Evolutionary conservation across 192 early-diverging fungal species (phyloP).

Genomic region (Coemansia sp.): DNA sequence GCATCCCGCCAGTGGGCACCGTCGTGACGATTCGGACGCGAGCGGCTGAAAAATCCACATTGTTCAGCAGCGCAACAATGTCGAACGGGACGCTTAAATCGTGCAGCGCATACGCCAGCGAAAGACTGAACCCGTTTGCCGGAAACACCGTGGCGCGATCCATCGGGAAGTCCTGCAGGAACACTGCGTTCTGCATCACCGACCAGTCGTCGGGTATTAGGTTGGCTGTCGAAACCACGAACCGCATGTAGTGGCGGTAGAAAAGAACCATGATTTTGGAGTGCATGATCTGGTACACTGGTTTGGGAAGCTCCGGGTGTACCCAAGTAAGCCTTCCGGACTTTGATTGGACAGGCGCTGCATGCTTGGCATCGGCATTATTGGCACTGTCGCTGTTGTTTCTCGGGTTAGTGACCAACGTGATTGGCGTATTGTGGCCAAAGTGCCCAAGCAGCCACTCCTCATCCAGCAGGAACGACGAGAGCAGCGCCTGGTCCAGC

Average conservation of each 20-base stretch:
- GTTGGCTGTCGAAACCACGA: constrained; percentile 25
- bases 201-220: constrained; percentile 31
- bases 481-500: constrained; percentile 14
- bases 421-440: neutral
- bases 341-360: neutral
- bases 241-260: constrained; percentile 11
- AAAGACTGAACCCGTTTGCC: constrained; percentile 26
- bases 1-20: constrained; percentile 20
- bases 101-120: constrained; percentile 27
- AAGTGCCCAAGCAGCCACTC: constrained; percentile 26
- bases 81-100: constrained; percentile 22
- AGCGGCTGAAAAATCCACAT: constrained; percentile 27
- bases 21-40: constrained; percentile 17
- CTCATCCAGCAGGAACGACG: constrained; percentile 18
- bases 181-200: constrained; percentile 32
- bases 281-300: constrained; percentile 31
- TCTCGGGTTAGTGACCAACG: constrained; percentile 7
- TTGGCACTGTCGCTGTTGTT: neutral
- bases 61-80: constrained; percentile 22
- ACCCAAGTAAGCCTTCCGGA: neutral
- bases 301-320: constrained; percentile 13
- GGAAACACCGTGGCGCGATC: neutral
- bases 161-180: constrained; percentile 31
- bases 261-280: constrained; percentile 33
- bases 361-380: neutral